phyloP scores from a whole-genome alignment of 176 grass and related monocot species.

The Alloteropsis semialata region DNA sequence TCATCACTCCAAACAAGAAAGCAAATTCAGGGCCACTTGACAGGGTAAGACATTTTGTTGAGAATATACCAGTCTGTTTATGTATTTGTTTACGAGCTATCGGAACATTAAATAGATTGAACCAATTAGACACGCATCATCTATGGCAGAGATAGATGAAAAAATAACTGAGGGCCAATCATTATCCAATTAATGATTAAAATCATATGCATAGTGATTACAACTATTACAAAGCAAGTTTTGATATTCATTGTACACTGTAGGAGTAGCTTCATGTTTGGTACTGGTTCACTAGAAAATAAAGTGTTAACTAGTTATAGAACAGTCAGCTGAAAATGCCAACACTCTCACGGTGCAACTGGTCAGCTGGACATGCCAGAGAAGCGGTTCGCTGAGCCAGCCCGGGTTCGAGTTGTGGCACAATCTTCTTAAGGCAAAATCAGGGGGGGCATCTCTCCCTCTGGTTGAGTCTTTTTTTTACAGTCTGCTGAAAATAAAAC shows the following conservation, averaged over 20 bases:
- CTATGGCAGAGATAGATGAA: neutral
- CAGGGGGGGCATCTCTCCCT: too few species aligned
- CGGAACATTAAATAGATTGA: neutral
- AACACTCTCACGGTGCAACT: too few species aligned
- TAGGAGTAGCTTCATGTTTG: neutral
- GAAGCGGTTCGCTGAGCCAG: too few species aligned
- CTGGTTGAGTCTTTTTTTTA: too few species aligned
- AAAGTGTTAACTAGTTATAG: too few species aligned
- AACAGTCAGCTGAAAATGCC: too few species aligned
- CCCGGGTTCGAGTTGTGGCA: too few species aligned
- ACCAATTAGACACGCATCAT: neutral
- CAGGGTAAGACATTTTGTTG: conserved; percentile 39
- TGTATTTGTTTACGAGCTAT: neutral
- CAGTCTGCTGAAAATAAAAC: too few species aligned
- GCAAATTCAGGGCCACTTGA: conserved; percentile 87
- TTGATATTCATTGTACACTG: neutral
- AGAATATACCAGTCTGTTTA: neutral
- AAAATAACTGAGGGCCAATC: neutral
- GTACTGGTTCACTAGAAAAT: neutral
- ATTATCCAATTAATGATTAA: neutral
- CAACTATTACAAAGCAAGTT: neutral
- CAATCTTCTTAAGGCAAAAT: too few species aligned
- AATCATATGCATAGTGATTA: neutral
- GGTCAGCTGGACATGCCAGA: too few species aligned
- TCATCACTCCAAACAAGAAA: conserved; percentile 90